Conservation (phyloP, 306 rosid species). For the Lathyrus tuberosus region DNA sequence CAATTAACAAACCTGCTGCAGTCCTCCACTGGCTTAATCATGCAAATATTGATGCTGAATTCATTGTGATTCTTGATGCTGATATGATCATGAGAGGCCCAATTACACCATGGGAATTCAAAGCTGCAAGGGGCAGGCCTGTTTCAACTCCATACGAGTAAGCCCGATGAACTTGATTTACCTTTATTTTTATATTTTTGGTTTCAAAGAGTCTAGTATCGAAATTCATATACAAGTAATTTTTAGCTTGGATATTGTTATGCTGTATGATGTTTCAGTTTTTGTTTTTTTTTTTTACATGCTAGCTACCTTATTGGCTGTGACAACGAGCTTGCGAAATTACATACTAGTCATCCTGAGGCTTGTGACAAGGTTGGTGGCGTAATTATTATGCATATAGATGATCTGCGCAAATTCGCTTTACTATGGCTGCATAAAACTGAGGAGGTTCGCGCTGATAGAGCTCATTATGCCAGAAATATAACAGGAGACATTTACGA, state of each 20-base stretch:
- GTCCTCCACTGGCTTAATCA: constrained; percentile 47
- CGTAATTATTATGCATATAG: constrained; percentile 44
- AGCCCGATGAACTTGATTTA: constrained; percentile 36
- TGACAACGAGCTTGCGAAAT: constrained; percentile 42
- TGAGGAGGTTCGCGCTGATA: constrained; percentile 43
- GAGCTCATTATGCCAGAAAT: constrained; percentile 35
- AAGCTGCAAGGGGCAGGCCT: constrained; percentile 38
- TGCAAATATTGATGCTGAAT: constrained; percentile 41
- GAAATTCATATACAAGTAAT: neutral
- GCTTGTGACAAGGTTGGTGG: constrained; percentile 50
- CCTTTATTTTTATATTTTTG: constrained; percentile 1
- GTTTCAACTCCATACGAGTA: constrained; percentile 46
- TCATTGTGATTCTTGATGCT: constrained; percentile 44
- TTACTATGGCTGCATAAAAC: constrained; percentile 45
- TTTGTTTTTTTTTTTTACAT: neutral
- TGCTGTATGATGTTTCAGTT: constrained; percentile 3
- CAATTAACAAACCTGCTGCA: constrained; percentile 45
- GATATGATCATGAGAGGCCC: constrained; percentile 46
- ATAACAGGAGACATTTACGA: constrained; percentile 40
- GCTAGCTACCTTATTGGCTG: constrained; percentile 42
- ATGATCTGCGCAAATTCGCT: constrained; percentile 42
- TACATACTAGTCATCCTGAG: constrained; percentile 44
- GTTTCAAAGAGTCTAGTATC: too few relatives aligned
- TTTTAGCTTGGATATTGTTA: neutral
- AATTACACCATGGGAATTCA: constrained; percentile 45